These are phyloP conservation scores for Aspergillus amoenus DNA, from an alignment of 2,329 filamentous ascomycete species.

Conservation along the genomic window DNA sequence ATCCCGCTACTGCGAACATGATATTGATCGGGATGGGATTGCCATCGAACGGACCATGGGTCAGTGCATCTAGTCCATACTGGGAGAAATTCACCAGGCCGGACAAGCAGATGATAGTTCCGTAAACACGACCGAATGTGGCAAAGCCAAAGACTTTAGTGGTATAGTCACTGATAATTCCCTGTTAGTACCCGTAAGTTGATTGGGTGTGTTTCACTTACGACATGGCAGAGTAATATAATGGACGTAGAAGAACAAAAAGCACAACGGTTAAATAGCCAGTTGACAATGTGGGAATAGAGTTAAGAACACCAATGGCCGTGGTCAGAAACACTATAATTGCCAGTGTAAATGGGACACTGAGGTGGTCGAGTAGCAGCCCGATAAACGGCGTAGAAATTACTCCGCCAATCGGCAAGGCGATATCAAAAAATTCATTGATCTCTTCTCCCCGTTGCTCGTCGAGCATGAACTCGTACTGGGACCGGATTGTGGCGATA, in stretches of 20 bases:
- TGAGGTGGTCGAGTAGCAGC: slow-evolving; percentile 71
- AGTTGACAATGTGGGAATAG: slow-evolving; percentile 65
- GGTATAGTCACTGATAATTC: slow-evolving; percentile 64
- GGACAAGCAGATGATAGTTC: slow-evolving; percentile 80
- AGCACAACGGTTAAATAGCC: slow-evolving; percentile 72
- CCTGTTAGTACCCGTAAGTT: background rate
- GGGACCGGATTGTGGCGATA: slow-evolving; percentile 78
- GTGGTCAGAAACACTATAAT: slow-evolving; percentile 72
- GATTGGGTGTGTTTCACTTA: slow-evolving; percentile 32
- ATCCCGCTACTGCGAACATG: slow-evolving; percentile 61
- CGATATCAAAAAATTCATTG: slow-evolving; percentile 81
- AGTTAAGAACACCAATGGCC: slow-evolving; percentile 71
- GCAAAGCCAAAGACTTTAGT: slow-evolving; percentile 91
- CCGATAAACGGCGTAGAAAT: slow-evolving; percentile 84
- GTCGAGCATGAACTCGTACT: slow-evolving; percentile 75
- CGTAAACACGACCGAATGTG: slow-evolving; percentile 90
- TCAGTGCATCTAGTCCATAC: slow-evolving; percentile 73
- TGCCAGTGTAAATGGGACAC: slow-evolving; percentile 68
- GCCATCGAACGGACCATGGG: slow-evolving; percentile 68
- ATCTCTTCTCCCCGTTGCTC: slow-evolving; percentile 65
- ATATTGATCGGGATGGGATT: slow-evolving; percentile 78
- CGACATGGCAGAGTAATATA: slow-evolving; percentile 89
- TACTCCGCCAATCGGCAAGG: slow-evolving; percentile 77
- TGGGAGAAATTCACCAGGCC: slow-evolving; percentile 83
- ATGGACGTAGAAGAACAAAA: slow-evolving; percentile 83